Evolutionary conservation across 148 eudicot genomes (phyloP), one percentile per base, ranked within the genome.

Genomic region (Chenopodium berlandieri): DNA sequence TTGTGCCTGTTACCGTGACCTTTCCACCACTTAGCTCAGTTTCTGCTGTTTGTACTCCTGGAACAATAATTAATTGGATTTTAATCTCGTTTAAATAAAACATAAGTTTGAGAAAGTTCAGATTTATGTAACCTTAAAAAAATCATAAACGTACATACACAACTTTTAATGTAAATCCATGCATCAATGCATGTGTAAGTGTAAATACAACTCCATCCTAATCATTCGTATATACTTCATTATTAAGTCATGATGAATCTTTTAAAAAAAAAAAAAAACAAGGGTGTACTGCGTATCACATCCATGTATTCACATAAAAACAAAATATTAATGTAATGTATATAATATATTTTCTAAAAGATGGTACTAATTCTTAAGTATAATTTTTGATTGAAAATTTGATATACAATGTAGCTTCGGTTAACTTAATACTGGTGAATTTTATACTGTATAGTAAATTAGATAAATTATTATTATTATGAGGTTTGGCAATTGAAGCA

Each of bases 1-100:
- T 92, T 4, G 95, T 96, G 2, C 99, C 99, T 1, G 95, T 96
- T 9, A 94, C 99, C 30, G 79, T 92, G 4, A 96, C 97, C 81
- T 96, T 96, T 22, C 94, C 88, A 60, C 87, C 83, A 74, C 90
- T 89, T 63, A 91, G 75, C 63, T 96, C 95, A 0, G 98, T 96
- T 73, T 90, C 92, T 0, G 88, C 99, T 32, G 87, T 88, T 87
- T 91, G 89, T 71, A 96, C 99, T 74, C 99, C 99, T 95, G 86
- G 44, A 6, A 37, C 50, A 76, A 34, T 16, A 56, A 17, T 56
- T 14, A 56, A 56, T 56, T 14, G 0, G 62, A 56, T 56, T 3
- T 56, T 56, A 56, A 13, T 17, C 62, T 56, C 62, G 62, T 56
- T 48, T 56, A 16, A 17, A 22, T 56, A 56, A 50, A 56, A 56